Conservation (phyloP, 768 basidiomycete genomes). For the Suillus lakei region DNA sequence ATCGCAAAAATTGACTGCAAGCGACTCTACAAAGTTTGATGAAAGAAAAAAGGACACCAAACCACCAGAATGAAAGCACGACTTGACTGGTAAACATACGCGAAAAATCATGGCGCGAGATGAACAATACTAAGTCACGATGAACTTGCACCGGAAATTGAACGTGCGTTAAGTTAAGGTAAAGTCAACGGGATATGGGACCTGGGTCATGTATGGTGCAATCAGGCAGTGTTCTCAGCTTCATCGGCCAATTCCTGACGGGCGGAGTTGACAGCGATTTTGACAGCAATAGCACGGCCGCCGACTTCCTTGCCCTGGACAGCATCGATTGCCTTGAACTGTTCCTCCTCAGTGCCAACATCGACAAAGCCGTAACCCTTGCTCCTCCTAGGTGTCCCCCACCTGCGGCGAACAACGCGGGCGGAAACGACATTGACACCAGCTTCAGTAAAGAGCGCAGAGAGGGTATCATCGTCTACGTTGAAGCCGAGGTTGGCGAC, state of each 20-base stretch:
- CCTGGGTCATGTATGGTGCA: conserved; percentile 18
- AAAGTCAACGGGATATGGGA: conserved; percentile 31
- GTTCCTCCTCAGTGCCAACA: conserved; percentile 86
- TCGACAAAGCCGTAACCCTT: conserved; percentile 99
- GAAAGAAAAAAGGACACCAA: conserved; percentile 49
- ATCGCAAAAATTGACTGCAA: conserved; percentile 30
- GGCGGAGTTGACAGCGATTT: conserved; percentile 90
- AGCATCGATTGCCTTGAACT: conserved; percentile 87
- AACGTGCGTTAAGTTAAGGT: conserved; percentile 32
- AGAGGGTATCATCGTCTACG: conserved; percentile 84
- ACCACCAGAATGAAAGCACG: conserved; percentile 38
- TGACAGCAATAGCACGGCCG: conserved; percentile 88
- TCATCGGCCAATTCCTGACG: conserved; percentile 53
- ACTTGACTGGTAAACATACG: conserved; percentile 40
- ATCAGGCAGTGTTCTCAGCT: conserved; percentile 36
- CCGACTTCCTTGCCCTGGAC: conserved; percentile 88
- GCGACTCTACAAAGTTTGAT: conserved; percentile 36
- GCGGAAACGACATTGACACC: conserved; percentile 84
- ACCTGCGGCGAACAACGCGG: conserved; percentile 86
- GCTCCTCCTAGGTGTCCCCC: conserved; percentile 84
- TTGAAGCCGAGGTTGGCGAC: conserved; percentile 98
- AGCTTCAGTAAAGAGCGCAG: conserved; percentile 83
- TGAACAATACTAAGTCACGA: conserved; percentile 39
- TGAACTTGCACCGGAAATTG: conserved; percentile 25
- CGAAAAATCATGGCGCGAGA: conserved; percentile 39